phyloP scores from a whole-genome alignment of 2,329 filamentous ascomycete genomes.

The Fusarium sublunatum region DNA sequence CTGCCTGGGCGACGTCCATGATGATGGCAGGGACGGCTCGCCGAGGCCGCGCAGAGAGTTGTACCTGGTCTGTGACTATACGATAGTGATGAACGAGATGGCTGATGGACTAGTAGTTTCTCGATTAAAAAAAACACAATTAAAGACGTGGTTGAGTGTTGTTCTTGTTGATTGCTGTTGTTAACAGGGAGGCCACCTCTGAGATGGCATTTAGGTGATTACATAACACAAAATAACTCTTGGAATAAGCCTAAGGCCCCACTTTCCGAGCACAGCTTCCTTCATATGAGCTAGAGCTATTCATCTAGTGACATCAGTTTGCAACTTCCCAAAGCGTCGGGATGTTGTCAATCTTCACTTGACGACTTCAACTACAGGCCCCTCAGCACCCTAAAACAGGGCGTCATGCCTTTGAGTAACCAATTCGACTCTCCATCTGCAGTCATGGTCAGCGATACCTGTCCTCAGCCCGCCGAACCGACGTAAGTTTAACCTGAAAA shows the following conservation, averaged over 20 bases:
- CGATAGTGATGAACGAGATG: not conserved
- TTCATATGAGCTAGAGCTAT: slow-evolving; percentile 20
- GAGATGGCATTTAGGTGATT: slow-evolving; percentile 35
- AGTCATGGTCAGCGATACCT: slow-evolving; percentile 56
- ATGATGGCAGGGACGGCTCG: slow-evolving; percentile 45
- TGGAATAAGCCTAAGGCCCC: slow-evolving; percentile 4
- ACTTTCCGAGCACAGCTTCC: slow-evolving; percentile 15
- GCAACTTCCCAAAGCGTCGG: slow-evolving; percentile 6
- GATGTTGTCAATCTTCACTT: slow-evolving; percentile 7
- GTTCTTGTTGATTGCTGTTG: slow-evolving; percentile 14
- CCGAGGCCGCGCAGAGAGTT: slow-evolving; percentile 22
- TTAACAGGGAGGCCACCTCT: slow-evolving; percentile 32
- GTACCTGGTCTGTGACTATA: slow-evolving; percentile 3
- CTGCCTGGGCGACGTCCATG: slow-evolving; percentile 95
- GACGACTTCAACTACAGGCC: not conserved
- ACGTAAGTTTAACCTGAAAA: slow-evolving; percentile 48
- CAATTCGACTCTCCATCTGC: not conserved
- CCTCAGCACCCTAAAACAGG: not conserved
- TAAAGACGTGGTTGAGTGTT: slow-evolving; percentile 4
- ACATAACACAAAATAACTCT: slow-evolving; percentile 25
- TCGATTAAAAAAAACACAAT: not conserved
- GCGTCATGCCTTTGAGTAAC: not conserved
- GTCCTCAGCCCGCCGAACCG: slow-evolving; percentile 57
- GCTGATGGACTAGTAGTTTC: not conserved
- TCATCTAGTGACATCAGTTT: slow-evolving; percentile 32